Percentiles rank a stretch among this genome's conserved stretches.
Evolutionary conservation across 345 rosid species (phyloP).

Genomic region (Populus simonii): DNA sequence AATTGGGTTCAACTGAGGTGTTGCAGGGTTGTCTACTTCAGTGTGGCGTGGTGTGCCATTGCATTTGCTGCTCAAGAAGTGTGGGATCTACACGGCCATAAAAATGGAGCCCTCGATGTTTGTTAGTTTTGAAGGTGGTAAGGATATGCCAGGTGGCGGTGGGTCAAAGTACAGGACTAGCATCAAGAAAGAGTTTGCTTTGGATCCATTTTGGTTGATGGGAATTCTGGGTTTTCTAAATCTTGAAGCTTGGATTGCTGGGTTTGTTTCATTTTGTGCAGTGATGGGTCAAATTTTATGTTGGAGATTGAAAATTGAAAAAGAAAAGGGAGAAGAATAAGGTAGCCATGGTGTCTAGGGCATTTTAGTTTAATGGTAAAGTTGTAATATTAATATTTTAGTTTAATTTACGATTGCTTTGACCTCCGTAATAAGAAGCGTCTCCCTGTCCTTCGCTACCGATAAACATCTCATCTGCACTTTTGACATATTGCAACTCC

Average conservation of each 20-base stretch:
- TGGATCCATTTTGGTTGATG: constrained; percentile 24
- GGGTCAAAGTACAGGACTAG: constrained; percentile 93
- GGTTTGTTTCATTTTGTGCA: background rate
- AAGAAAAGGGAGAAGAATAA: no score
- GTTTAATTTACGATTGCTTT: no score
- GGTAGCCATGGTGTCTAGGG: no score
- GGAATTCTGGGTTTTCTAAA: background rate
- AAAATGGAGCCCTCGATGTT: constrained; percentile 65
- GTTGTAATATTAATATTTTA: no score
- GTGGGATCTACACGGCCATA: constrained; percentile 56
- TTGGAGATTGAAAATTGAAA: no score
- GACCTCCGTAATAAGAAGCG: no score
- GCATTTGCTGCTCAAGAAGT: constrained; percentile 56
- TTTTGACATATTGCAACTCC: no score
- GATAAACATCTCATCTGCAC: no score
- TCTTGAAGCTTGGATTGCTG: background rate
- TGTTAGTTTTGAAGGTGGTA: constrained; percentile 79
- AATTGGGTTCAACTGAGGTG: constrained; percentile 91
- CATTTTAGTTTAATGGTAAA: no score
- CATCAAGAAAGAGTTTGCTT: constrained; percentile 53
- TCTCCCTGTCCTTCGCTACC: no score
- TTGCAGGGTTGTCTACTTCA: constrained; percentile 72
- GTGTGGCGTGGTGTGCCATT: constrained; percentile 80
- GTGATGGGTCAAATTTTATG: background rate
- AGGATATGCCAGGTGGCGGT: constrained; percentile 94